A percentile compares a stretch with the other conserved stretches of the same genome.
phyloP scores from a whole-genome alignment of 2,329 filamentous ascomycete species.

The Lojkania enalia region DNA sequence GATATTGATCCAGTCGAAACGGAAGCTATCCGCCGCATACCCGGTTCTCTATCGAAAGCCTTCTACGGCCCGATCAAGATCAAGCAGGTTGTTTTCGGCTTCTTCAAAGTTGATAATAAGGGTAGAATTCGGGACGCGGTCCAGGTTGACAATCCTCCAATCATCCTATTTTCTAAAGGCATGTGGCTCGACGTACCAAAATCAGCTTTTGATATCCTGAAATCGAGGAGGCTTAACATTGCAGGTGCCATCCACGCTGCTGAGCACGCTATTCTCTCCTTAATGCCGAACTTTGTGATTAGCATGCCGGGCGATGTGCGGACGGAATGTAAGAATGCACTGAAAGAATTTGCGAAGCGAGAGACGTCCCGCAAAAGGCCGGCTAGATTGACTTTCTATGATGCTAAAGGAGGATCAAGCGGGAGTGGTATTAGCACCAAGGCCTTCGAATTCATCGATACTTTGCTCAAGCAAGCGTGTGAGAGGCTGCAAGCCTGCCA shows the following conservation, averaged over 20 bases:
- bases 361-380: slow-evolving; percentile 78
- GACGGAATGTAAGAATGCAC: slow-evolving; percentile 87
- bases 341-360: slow-evolving; percentile 80
- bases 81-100: slow-evolving; percentile 87
- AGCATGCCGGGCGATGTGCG: slow-evolving; percentile 87
- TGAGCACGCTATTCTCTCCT: slow-evolving; percentile 83
- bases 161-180: slow-evolving; percentile 81
- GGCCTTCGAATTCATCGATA: slow-evolving; percentile 88
- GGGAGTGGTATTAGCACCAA: slow-evolving; percentile 89
- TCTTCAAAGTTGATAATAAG: slow-evolving; percentile 92
- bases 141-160: slow-evolving; percentile 88
- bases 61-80: slow-evolving; percentile 89
- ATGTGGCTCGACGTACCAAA: slow-evolving; percentile 95
- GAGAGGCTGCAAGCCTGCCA: slow-evolving; percentile 74
- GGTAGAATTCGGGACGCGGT: slow-evolving; percentile 88
- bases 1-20: slow-evolving; percentile 94
- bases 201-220: slow-evolving; percentile 75
- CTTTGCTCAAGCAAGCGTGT: slow-evolving; percentile 75
- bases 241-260: slow-evolving; percentile 92
- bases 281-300: slow-evolving; percentile 90
- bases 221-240: slow-evolving; percentile 71
- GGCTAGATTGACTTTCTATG: slow-evolving; percentile 89
- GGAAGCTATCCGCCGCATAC: slow-evolving; percentile 78
- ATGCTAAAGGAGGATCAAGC: slow-evolving; percentile 82
- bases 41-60: slow-evolving; percentile 65